These are phyloP conservation scores for Zychaea mexicana DNA, from an alignment of 371 early-diverging fungal species.

Conservation along the genomic window DNA sequence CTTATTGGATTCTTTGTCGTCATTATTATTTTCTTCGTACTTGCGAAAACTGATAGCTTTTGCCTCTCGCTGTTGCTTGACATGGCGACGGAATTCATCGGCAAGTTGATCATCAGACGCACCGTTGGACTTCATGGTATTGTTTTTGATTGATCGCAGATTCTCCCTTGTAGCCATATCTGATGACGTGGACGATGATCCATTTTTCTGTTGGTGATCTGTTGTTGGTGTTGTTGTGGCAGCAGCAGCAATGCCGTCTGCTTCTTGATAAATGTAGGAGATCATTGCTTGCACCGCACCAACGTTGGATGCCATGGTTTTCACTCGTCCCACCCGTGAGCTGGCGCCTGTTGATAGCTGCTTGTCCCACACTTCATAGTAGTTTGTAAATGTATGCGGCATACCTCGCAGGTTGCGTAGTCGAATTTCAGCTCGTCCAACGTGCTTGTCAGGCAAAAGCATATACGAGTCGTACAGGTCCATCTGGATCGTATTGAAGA, in stretches of 20 bases:
- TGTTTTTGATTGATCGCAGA: background rate
- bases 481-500: conserved; percentile 73
- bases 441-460: conserved; percentile 68
- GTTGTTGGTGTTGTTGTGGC: background rate
- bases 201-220: background rate
- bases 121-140: background rate
- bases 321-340: conserved; percentile 54
- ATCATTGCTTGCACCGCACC: conserved; percentile 72
- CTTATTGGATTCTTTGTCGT: conserved; percentile 1
- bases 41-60: conserved; percentile 22
- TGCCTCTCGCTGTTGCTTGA: conserved; percentile 27
- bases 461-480: conserved; percentile 69
- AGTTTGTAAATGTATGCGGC: conserved; percentile 68
- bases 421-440: conserved; percentile 78
- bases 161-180: background rate
- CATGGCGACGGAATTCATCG: conserved; percentile 23
- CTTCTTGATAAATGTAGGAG: conserved; percentile 62
- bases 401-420: conserved; percentile 61
- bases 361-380: conserved; percentile 70
- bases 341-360: conserved; percentile 56
- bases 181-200: no score
- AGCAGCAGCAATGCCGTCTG: background rate
- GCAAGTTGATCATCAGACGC: conserved; percentile 21
- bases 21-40: conserved; percentile 17
- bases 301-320: conserved; percentile 57